Evolutionary conservation across 2,329 filamentous ascomycete genomes (phyloP).

Genomic region (Stagonosporopsis vannaccii): DNA sequence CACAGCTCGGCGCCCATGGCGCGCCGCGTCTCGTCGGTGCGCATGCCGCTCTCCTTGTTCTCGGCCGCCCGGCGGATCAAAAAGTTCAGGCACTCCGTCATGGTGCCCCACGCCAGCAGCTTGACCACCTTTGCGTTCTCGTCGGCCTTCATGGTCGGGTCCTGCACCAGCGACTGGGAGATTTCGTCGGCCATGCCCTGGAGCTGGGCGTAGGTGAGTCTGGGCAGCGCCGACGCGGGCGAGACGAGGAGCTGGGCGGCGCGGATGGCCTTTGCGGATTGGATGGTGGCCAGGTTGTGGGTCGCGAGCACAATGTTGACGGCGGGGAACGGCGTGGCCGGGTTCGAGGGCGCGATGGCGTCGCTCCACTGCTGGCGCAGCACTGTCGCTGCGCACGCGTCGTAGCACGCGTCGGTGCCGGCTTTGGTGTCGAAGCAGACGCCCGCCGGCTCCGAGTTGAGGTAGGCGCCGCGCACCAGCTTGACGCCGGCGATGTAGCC

Average conservation of each 20-base stretch:
- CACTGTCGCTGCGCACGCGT: slow-evolving; percentile 72
- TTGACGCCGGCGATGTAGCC: slow-evolving; percentile 64
- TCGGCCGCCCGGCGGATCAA: slow-evolving; percentile 65
- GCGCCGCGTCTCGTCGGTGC: slow-evolving; percentile 60
- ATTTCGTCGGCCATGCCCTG: slow-evolving; percentile 97
- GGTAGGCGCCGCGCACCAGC: slow-evolving; percentile 65
- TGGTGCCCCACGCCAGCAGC: slow-evolving; percentile 64
- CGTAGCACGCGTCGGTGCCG: slow-evolving; percentile 69
- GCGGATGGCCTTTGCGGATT: slow-evolving; percentile 59
- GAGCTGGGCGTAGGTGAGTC: slow-evolving; percentile 75
- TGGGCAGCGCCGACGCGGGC: slow-evolving; percentile 40
- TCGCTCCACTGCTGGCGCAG: slow-evolving; percentile 69
- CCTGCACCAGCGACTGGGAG: slow-evolving; percentile 64
- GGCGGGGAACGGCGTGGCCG: slow-evolving; percentile 48
- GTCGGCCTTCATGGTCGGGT: slow-evolving; percentile 47
- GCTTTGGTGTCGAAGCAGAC: slow-evolving; percentile 63
- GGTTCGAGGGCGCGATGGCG: slow-evolving; percentile 54
- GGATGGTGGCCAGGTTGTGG: slow-evolving; percentile 79
- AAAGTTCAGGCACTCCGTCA: slow-evolving; percentile 82
- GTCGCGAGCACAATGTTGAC: slow-evolving; percentile 76
- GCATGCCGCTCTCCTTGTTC: slow-evolving; percentile 66
- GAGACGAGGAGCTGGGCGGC: slow-evolving; percentile 50
- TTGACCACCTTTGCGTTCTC: slow-evolving; percentile 59
- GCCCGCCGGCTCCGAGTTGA: slow-evolving; percentile 57
- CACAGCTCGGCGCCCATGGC: slow-evolving; percentile 61